These are phyloP conservation scores for Atalantia buxifolia DNA, from an alignment of 345 rosid genomes.

Conservation along the genomic window DNA sequence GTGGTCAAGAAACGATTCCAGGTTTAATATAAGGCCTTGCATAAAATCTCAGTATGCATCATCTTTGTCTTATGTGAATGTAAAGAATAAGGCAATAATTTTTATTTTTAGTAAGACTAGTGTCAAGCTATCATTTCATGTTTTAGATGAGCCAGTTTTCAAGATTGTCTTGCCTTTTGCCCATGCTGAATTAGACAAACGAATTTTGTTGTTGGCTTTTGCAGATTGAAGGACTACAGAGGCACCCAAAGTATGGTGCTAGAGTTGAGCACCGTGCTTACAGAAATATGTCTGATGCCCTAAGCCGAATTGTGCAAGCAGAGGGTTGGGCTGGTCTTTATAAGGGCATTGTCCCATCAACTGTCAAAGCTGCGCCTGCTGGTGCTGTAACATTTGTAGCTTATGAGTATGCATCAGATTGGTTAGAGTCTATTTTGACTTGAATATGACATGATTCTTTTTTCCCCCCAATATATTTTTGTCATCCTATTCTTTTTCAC, in stretches of 20 bases:
- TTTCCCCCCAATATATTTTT: constrained; percentile 3
- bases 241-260: constrained; percentile 92
- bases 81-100: background rate
- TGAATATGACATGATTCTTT: constrained; percentile 26
- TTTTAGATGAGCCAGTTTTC: background rate
- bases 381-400: constrained; percentile 96
- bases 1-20: constrained; percentile 97
- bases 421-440: constrained; percentile 68
- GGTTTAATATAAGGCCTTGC: constrained; percentile 38
- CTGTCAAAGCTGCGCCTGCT: constrained; percentile 97
- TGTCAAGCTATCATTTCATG: background rate
- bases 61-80: background rate
- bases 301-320: constrained; percentile 41
- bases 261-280: constrained; percentile 67
- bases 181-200: background rate
- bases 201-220: constrained; percentile 12
- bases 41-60: background rate
- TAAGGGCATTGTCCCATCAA: constrained; percentile 91
- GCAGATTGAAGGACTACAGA: constrained; percentile 85
- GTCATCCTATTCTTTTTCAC: constrained; percentile 27
- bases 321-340: constrained; percentile 97
- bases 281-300: constrained; percentile 77
- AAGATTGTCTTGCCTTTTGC: background rate
- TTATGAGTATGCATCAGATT: constrained; percentile 70
- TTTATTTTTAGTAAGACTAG: background rate